Base-by-base conservation (phyloP, 306 rosid genomes). In the Trifolium repens region DNA sequence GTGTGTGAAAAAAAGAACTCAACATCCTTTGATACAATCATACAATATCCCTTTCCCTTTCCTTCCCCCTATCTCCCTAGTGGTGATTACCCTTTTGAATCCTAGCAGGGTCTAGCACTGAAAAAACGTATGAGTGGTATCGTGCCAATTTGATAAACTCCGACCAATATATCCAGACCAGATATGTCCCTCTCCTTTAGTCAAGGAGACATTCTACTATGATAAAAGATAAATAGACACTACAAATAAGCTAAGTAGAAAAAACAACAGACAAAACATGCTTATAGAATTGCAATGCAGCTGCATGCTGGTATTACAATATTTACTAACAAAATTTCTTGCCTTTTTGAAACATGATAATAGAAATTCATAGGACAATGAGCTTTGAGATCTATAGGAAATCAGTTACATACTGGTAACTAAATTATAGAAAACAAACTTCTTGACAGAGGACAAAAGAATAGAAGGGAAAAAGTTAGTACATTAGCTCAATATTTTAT, bases 401-500 rank as follows among this genome's bases (percentile, higher is more conserved):
- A 69, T 44, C 60, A 57, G 53, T 42, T 65, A 71, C 52, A 58
- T 26, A n/a, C 27, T 70, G 42, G 67, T 42, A 80, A 35, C 60
- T 55, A 30, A 73, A 34, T 72, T 68, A 53, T 16, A 78, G 81
- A 82, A 81, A 63, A 27, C 40, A 55, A 83, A 60, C 46, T 63
- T 72, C 59, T 46, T 77, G 72, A 80, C 50, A 80, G 61, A 72
- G 67, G 80, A 52, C 73, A 76, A 73, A 75, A 68, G 52, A 75
- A 79, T 57, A 44, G 55, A 50, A 64, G 26, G 39, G 30, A 52
- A 16, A 59, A 62, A 72, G 59, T 80, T 84, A 71, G 65, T 46
- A 81, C 66, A 82, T 50, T 0, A 72, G 61, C 85, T 91, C 88
- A 94, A 7, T 76, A 90, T 77, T 96, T 96, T 3, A 92, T 55